phyloP scores from a whole-genome alignment of 2,329 filamentous ascomycete genomes.

The Aspergillus carbonarius region DNA sequence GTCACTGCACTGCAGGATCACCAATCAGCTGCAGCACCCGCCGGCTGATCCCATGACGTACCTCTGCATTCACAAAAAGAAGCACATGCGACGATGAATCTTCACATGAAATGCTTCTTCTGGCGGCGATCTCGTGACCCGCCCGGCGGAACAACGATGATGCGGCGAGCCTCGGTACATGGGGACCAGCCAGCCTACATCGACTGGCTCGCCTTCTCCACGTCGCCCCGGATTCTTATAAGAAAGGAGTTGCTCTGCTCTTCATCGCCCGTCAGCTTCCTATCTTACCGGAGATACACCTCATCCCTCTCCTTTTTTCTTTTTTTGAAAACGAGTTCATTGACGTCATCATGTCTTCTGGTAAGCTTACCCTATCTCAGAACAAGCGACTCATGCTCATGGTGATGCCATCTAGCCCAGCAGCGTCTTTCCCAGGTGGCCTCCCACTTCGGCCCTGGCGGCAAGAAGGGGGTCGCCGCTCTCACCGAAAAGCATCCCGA shows the following conservation, averaged over 20 bases:
- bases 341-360: conserved; percentile 44
- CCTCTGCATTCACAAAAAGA: background rate
- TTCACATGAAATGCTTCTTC: conserved; percentile 25
- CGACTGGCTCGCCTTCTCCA: conserved; percentile 6
- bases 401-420: conserved; percentile 44
- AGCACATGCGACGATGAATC: background rate
- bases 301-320: background rate
- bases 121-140: conserved; percentile 27
- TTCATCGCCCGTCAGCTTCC: conserved; percentile 3
- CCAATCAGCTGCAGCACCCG: background rate
- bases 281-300: conserved; percentile 1
- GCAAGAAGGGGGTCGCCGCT: conserved; percentile 35
- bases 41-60: conserved; percentile 1
- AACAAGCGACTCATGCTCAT: conserved; percentile 12
- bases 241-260: conserved; percentile 10
- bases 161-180: conserved; percentile 33
- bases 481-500: conserved; percentile 54
- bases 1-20: background rate
- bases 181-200: conserved; percentile 8
- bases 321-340: background rate
- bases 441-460: conserved; percentile 52
- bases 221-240: conserved; percentile 16
- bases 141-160: conserved; percentile 24
- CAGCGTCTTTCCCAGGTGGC: conserved; percentile 60
- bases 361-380: conserved; percentile 26